These are phyloP conservation scores for Rubus parviflorus DNA, from an alignment of 306 rosid species.

Conservation along the genomic window DNA sequence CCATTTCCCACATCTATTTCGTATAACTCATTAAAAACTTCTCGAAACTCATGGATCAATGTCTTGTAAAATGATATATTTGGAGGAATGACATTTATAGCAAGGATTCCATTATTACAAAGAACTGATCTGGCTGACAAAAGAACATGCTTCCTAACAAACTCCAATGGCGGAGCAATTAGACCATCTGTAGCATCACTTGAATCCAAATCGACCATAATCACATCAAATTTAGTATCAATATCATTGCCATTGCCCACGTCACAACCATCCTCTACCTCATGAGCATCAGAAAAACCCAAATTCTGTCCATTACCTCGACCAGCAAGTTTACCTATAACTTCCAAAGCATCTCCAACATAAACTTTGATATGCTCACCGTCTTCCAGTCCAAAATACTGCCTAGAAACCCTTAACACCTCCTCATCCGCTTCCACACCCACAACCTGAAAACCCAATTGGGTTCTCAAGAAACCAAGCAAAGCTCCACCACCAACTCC, in stretches of 20 bases:
- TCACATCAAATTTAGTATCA: slow-evolving; percentile 44
- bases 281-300: slow-evolving; percentile 19
- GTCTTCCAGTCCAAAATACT: slow-evolving; percentile 64
- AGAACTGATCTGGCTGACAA: slow-evolving; percentile 58
- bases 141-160: slow-evolving; percentile 53
- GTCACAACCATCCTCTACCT: slow-evolving; percentile 22
- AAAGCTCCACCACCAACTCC: slow-evolving; percentile 96
- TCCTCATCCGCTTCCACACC: slow-evolving; percentile 68
- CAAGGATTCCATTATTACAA: slow-evolving; percentile 59
- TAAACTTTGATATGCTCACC: slow-evolving; percentile 38
- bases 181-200: slow-evolving; percentile 40
- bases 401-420: slow-evolving; percentile 59
- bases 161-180: slow-evolving; percentile 71
- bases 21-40: slow-evolving; percentile 57
- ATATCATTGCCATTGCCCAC: slow-evolving; percentile 16
- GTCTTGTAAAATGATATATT: slow-evolving; percentile 44
- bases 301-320: not conserved
- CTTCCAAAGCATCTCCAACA: slow-evolving; percentile 55
- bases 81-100: slow-evolving; percentile 66
- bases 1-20: slow-evolving; percentile 71
- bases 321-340: slow-evolving; percentile 37
- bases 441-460: slow-evolving; percentile 62
- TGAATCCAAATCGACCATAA: slow-evolving; percentile 84
- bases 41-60: slow-evolving; percentile 38
- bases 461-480: slow-evolving; percentile 51